phyloP scores from a whole-genome alignment of 2,329 filamentous ascomycete species.

The Arthroderma sp. region DNA sequence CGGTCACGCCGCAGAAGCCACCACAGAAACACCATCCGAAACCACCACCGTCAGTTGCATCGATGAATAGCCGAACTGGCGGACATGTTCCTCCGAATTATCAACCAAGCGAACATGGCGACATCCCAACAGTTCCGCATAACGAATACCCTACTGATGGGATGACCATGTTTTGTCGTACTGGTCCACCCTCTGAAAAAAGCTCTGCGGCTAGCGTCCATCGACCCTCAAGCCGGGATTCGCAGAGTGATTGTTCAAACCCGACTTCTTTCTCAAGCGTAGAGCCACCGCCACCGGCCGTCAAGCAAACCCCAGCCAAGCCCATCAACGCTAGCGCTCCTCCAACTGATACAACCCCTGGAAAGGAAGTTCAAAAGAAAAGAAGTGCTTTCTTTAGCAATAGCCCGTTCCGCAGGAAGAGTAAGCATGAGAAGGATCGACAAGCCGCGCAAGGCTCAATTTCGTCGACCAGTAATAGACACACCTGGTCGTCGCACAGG shows the following conservation, averaged over 20 bases:
- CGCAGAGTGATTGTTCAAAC: constrained; percentile 80
- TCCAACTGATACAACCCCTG: constrained; percentile 38
- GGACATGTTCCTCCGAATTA: constrained; percentile 33
- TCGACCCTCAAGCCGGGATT: constrained; percentile 72
- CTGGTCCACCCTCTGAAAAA: constrained; percentile 55
- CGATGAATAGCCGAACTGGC: constrained; percentile 18
- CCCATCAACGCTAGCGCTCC: constrained; percentile 21
- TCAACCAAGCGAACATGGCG: constrained; percentile 47
- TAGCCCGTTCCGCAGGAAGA: constrained; percentile 86
- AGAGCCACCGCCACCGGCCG: constrained; percentile 43
- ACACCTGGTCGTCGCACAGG: constrained; percentile 38
- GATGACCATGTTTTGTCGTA: constrained; percentile 93
- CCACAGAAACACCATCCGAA: constrained; percentile 15
- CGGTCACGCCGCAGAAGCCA: constrained; percentile 40
- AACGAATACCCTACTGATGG: constrained; percentile 90
- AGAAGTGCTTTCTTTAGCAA: constrained; percentile 86
- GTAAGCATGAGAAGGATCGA: constrained; percentile 57
- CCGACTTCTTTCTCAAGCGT: constrained; percentile 79
- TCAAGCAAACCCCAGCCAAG: not conserved
- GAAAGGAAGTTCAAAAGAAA: constrained; percentile 55
- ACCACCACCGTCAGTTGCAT: constrained; percentile 3
- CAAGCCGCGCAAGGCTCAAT: constrained; percentile 19
- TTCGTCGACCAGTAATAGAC: constrained; percentile 33
- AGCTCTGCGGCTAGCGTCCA: constrained; percentile 55
- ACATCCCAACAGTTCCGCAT: constrained; percentile 62